A percentile compares a stretch with the other conserved stretches of the same genome.
These are phyloP conservation scores for Meyerozyma smithsonii DNA, from an alignment of 1,139 yeast species.

Conservation along the genomic window DNA sequence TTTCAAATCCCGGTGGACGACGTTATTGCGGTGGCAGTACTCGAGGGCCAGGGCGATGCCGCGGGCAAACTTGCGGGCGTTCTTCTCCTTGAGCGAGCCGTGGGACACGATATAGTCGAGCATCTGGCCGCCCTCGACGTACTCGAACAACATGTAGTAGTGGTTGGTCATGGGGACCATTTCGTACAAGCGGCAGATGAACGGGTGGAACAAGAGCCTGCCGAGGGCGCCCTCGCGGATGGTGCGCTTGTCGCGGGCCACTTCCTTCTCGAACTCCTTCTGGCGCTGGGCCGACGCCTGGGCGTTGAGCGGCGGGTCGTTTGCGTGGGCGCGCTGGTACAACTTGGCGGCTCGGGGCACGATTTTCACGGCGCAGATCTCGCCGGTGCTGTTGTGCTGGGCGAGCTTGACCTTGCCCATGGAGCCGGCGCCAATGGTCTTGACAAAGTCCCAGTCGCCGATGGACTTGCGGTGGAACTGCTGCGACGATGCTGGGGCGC, in stretches of 20 bases:
- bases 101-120: conserved; percentile 95
- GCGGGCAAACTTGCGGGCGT: conserved; percentile 91
- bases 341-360: conserved; percentile 77
- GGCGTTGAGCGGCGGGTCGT: conserved; percentile 55
- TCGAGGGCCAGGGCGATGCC: conserved; percentile 95
- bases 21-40: conserved; percentile 88
- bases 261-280: conserved; percentile 78
- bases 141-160: conserved; percentile 94
- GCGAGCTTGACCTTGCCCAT: conserved; percentile 99
- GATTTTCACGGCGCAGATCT: conserved; percentile 81
- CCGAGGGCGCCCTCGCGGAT: conserved; percentile 95
- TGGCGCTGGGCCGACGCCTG: conserved; percentile 58
- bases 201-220: conserved; percentile 83
- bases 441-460: conserved; percentile 96
- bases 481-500: conserved; percentile 1
- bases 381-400: conserved; percentile 74
- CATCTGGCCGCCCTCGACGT: conserved; percentile 97
- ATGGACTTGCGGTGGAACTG: conserved; percentile 83
- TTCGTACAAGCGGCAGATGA: conserved; percentile 86
- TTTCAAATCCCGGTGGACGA: conserved; percentile 94
- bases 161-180: conserved; percentile 96
- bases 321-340: conserved; percentile 71
- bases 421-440: conserved; percentile 96
- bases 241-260: conserved; percentile 88
- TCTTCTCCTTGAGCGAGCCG: conserved; percentile 89